These are phyloP conservation scores for Raddia distichophylla DNA, from an alignment of 176 grass and related monocot species.

Conservation along the genomic window DNA sequence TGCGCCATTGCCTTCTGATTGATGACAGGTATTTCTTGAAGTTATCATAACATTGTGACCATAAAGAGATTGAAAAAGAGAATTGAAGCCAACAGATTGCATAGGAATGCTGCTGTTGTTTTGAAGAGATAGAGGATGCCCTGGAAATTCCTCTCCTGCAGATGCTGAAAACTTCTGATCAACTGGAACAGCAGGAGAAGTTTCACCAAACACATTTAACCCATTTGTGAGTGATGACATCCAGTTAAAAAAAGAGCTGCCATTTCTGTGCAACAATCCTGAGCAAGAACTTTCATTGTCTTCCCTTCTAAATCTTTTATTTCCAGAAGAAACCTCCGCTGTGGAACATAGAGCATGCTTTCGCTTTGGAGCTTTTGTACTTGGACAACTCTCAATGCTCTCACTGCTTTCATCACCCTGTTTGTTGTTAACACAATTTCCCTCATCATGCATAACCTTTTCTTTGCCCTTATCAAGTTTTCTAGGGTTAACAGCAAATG, in stretches of 20 bases:
- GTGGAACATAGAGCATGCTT: slow-evolving; percentile 48
- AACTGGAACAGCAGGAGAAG: slow-evolving; percentile 48
- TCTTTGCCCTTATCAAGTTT: slow-evolving; percentile 73
- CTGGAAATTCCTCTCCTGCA: slow-evolving; percentile 45
- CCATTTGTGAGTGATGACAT: slow-evolving; percentile 80
- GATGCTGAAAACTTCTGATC: slow-evolving; percentile 50
- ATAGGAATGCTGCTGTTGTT: slow-evolving; percentile 36
- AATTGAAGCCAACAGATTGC: slow-evolving; percentile 59
- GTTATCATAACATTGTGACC: slow-evolving; percentile 51
- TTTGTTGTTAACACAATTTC: slow-evolving; percentile 44
- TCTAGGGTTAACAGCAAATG: slow-evolving; percentile 29
- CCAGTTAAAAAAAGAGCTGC: slow-evolving; percentile 89
- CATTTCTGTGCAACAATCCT: slow-evolving; percentile 53
- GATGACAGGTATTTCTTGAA: slow-evolving; percentile 43
- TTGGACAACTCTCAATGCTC: slow-evolving; percentile 75
- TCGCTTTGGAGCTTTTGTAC: slow-evolving; percentile 58
- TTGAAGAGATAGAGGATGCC: slow-evolving; percentile 39
- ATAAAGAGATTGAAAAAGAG: slow-evolving; percentile 80
- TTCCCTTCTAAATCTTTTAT: slow-evolving; percentile 63
- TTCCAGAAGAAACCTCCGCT: slow-evolving; percentile 37
- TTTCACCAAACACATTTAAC: slow-evolving; percentile 37
- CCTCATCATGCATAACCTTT: slow-evolving; percentile 57
- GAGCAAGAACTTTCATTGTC: slow-evolving; percentile 53
- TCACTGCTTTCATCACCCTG: slow-evolving; percentile 74
- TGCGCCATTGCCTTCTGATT: slow-evolving; percentile 49